Evolutionary conservation across 257 asterid species (phyloP).

Genomic region (Coffea eugenioides): DNA sequence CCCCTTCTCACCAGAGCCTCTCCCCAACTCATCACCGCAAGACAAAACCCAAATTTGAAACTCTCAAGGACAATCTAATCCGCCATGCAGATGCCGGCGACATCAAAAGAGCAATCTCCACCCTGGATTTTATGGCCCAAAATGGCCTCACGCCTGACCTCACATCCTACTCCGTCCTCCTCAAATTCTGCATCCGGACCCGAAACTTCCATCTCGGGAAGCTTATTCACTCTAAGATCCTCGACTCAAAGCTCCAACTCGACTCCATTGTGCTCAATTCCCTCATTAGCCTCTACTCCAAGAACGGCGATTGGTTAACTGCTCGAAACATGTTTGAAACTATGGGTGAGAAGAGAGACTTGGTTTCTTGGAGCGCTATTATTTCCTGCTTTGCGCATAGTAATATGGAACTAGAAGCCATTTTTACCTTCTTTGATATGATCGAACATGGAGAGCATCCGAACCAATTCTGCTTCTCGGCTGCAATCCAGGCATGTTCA

Average conservation of each 20-base stretch:
- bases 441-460: slow-evolving; percentile 64
- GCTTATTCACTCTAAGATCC: slow-evolving; percentile 52
- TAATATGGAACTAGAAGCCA: slow-evolving; percentile 46
- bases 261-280: slow-evolving; percentile 70
- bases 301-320: slow-evolving; percentile 62
- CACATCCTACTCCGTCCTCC: slow-evolving; percentile 73
- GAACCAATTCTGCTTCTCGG: slow-evolving; percentile 78
- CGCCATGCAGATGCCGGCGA: slow-evolving; percentile 61
- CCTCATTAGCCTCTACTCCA: slow-evolving; percentile 74
- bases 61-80: slow-evolving; percentile 56
- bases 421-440: slow-evolving; percentile 59
- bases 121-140: slow-evolving; percentile 65
- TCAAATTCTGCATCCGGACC: slow-evolving; percentile 85
- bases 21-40: slow-evolving; percentile 22
- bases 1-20: slow-evolving; percentile 33
- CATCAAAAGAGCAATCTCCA: slow-evolving; percentile 62
- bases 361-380: slow-evolving; percentile 95
- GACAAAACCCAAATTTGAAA: slow-evolving; percentile 38
- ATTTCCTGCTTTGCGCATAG: slow-evolving; percentile 71
- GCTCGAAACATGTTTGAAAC: slow-evolving; percentile 54
- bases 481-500: slow-evolving; percentile 69
- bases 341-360: slow-evolving; percentile 61
- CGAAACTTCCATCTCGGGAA: slow-evolving; percentile 59
- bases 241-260: slow-evolving; percentile 42
- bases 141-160: slow-evolving; percentile 58